phyloP scores from a whole-genome alignment of 1,139 yeast genomes.

The Suhomyces bribrorum region DNA sequence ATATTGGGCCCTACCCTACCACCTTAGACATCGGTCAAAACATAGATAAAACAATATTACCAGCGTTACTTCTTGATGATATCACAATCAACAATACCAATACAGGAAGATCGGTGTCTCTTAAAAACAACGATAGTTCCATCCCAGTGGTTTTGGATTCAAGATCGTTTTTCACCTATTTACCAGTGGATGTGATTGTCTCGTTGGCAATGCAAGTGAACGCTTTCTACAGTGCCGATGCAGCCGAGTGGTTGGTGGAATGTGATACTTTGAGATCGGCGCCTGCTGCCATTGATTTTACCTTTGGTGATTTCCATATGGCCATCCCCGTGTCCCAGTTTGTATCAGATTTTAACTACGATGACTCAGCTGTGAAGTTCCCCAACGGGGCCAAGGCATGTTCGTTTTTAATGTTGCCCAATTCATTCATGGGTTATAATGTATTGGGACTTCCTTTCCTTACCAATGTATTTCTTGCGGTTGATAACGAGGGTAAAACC shows the following conservation, averaged over 20 bases:
- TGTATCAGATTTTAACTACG: constrained; percentile 37
- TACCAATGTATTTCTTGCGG: constrained; percentile 58
- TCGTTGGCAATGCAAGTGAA: constrained; percentile 73
- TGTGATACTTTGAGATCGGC: constrained; percentile 47
- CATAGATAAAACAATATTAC: constrained; percentile 31
- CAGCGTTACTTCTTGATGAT: constrained; percentile 59
- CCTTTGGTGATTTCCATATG: constrained; percentile 54
- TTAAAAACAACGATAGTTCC: constrained; percentile 31
- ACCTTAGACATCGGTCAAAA: neutral
- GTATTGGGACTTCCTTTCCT: constrained; percentile 66
- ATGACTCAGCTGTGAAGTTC: constrained; percentile 42
- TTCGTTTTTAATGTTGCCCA: constrained; percentile 55
- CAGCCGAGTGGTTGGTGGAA: constrained; percentile 64
- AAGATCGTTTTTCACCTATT: constrained; percentile 49
- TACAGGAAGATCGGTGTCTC: constrained; percentile 34
- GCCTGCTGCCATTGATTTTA: constrained; percentile 56
- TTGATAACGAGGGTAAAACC: constrained; percentile 60
- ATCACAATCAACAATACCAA: constrained; percentile 49
- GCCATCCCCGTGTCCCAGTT: constrained; percentile 55
- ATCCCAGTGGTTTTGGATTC: constrained; percentile 67
- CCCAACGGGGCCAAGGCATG: constrained; percentile 64
- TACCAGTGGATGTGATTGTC: constrained; percentile 62
- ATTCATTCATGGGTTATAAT: constrained; percentile 51
- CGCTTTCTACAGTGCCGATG: constrained; percentile 58
- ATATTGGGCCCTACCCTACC: constrained; percentile 1